These are phyloP conservation scores for Backusella tarrabulga DNA, from an alignment of 192 early-diverging fungal genomes.

Conservation along the genomic window DNA sequence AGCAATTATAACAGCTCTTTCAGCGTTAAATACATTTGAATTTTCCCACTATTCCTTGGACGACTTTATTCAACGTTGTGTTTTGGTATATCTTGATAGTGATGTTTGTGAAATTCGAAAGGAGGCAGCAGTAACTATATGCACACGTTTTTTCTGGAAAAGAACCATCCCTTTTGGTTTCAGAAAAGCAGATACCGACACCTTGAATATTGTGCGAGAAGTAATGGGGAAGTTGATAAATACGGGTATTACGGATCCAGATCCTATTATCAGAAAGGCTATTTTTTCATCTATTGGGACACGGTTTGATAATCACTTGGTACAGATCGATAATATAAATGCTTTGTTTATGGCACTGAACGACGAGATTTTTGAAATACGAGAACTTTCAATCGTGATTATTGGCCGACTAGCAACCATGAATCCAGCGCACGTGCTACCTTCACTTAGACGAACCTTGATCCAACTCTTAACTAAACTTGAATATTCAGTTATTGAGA, in stretches of 20 bases:
- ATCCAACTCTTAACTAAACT: conserved; percentile 88
- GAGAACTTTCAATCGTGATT: conserved; percentile 76
- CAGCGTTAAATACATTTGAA: conserved; percentile 81
- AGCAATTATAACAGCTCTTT: conserved; percentile 74
- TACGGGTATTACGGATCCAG: conserved; percentile 85
- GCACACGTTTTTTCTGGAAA: conserved; percentile 75
- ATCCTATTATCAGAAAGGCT: conserved; percentile 70
- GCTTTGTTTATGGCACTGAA: conserved; percentile 85
- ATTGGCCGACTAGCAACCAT: conserved; percentile 84
- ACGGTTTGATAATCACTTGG: conserved; percentile 84
- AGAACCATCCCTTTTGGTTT: conserved; percentile 68
- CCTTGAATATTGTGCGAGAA: conserved; percentile 79
- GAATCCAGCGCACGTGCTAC: conserved; percentile 93
- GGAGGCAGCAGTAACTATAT: conserved; percentile 82
- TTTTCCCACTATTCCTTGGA: conserved; percentile 81
- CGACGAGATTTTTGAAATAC: conserved; percentile 87
- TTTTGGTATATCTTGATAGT: conserved; percentile 80
- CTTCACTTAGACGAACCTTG: conserved; percentile 79
- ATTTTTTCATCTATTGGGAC: conserved; percentile 77
- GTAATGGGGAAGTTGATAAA: conserved; percentile 86
- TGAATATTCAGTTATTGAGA: conserved; percentile 78
- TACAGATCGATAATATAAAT: conserved; percentile 88
- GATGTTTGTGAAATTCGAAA: conserved; percentile 75
- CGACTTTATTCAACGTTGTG: conserved; percentile 83
- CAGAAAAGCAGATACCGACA: conserved; percentile 66